Evolutionary conservation across 805 yeast genomes (phyloP).

Genomic region (Teunomyces atbi): DNA sequence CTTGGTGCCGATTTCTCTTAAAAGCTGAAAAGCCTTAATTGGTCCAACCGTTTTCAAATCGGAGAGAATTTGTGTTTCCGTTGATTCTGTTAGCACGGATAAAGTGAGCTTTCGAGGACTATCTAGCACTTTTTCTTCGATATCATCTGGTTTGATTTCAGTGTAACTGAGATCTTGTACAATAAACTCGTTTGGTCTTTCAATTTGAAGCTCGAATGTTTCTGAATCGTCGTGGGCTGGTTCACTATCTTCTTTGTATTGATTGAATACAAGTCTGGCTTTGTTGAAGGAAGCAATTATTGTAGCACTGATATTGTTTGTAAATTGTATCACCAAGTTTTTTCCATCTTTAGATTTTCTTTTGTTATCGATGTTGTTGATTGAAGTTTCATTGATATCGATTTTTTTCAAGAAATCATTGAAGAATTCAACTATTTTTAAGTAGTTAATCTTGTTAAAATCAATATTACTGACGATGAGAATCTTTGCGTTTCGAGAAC

Average conservation of each 20-base stretch:
- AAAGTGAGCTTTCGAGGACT: slow-evolving; percentile 47
- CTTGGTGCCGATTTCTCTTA: slow-evolving; percentile 48
- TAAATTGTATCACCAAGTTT: slow-evolving; percentile 50
- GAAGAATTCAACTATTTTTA: slow-evolving; percentile 43
- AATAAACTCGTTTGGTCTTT: slow-evolving; percentile 37
- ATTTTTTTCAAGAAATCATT: slow-evolving; percentile 45
- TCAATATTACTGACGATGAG: slow-evolving; percentile 32
- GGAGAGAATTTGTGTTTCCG: slow-evolving; percentile 44
- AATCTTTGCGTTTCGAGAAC: slow-evolving; percentile 32
- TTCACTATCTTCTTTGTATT: slow-evolving; percentile 22
- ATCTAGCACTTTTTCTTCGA: slow-evolving; percentile 35
- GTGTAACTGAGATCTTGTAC: slow-evolving; percentile 24
- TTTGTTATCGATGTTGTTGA: slow-evolving; percentile 31
- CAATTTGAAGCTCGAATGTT: slow-evolving; percentile 13
- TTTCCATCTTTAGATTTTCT: slow-evolving; percentile 36
- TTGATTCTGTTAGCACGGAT: slow-evolving; percentile 43
- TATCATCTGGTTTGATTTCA: slow-evolving; percentile 15
- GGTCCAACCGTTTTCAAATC: slow-evolving; percentile 41
- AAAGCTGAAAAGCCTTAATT: slow-evolving; percentile 39
- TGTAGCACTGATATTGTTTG: slow-evolving; percentile 54
- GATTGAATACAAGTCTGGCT: slow-evolving; percentile 24
- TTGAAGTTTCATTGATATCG: slow-evolving; percentile 39
- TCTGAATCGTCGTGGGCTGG: slow-evolving; percentile 9
- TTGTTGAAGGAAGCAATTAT: slow-evolving; percentile 44
- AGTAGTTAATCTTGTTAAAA: slow-evolving; percentile 30